Evolutionary conservation across 495 filamentous ascomycete species (phyloP).

Genomic region (Hypomontagnella submonticulosa): DNA sequence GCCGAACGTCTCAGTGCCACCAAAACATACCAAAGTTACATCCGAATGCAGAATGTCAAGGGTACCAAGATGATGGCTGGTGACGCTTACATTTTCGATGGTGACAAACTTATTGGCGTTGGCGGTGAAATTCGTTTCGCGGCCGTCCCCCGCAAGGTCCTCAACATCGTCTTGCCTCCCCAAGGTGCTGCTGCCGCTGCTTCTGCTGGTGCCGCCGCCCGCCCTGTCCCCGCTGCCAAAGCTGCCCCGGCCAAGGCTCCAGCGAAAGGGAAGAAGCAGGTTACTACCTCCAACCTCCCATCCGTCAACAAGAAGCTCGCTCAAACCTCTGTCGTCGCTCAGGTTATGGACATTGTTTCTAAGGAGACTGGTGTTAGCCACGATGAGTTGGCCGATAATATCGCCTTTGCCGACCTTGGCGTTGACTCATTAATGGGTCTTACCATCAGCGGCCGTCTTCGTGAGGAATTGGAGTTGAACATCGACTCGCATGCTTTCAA

Average conservation of each 20-base stretch:
- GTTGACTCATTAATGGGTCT: conserved; percentile 71
- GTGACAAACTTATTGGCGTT: conserved; percentile 67
- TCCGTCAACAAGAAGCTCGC: conserved; percentile 55
- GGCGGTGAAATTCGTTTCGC: conserved; percentile 70
- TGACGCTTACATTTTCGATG: conserved; percentile 74
- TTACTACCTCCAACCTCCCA: conserved; percentile 55
- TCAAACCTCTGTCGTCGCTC: conserved; percentile 50
- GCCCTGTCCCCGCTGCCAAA: conserved; percentile 54
- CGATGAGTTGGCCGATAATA: conserved; percentile 68
- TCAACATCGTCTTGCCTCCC: conserved; percentile 73
- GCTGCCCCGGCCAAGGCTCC: conserved; percentile 54
- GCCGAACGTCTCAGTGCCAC: conserved; percentile 69
- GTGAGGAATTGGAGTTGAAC: conserved; percentile 67
- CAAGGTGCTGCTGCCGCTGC: conserved; percentile 55
- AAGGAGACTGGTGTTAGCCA: conserved; percentile 72
- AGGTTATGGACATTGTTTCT: conserved; percentile 71
- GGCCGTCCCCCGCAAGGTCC: conserved; percentile 71
- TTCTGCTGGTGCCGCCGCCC: conserved; percentile 44
- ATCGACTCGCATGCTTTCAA: conserved; percentile 66
- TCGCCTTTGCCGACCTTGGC: conserved; percentile 65
- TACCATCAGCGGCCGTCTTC: conserved; percentile 62
- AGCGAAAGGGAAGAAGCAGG: conserved; percentile 55
- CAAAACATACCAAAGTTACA: conserved; percentile 77
- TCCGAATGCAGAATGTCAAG: conserved; percentile 71
- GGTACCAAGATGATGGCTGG: conserved; percentile 63